Percentiles rank a stretch among this genome's conserved stretches.
phyloP scores from a whole-genome alignment of 169 alveolate species.

The Eimeria acervulina region DNA sequence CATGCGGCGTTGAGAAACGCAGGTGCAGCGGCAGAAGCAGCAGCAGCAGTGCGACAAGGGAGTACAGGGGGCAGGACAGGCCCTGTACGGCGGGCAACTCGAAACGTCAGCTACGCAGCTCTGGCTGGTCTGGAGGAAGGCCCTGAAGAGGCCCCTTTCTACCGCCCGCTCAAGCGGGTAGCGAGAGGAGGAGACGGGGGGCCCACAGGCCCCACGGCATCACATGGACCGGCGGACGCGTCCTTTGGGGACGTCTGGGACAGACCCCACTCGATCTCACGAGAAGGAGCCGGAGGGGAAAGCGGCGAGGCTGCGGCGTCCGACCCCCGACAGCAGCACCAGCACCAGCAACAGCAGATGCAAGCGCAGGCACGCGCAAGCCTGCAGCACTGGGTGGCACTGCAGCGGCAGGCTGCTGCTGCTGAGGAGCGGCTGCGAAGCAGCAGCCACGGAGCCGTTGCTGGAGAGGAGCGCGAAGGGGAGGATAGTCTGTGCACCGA shows the following conservation, averaged over 20 bases:
- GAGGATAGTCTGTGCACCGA: constrained; percentile 11
- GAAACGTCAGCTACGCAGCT: constrained; percentile 58
- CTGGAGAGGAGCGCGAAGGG: background rate
- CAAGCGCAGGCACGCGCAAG: background rate
- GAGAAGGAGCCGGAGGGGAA: constrained; percentile 19
- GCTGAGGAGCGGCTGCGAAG: constrained; percentile 17
- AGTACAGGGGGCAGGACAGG: constrained; percentile 45
- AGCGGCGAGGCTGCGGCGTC: background rate
- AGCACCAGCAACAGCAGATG: no score
- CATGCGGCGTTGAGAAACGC: background rate
- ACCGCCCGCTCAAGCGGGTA: constrained; percentile 35
- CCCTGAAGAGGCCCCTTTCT: constrained; percentile 11
- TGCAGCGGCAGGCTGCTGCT: constrained; percentile 63
- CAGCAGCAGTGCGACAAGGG: constrained; percentile 13
- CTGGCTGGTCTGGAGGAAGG: constrained; percentile 45
- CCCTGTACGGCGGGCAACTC: constrained; percentile 7
- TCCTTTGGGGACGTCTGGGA: background rate
- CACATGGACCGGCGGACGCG: background rate
- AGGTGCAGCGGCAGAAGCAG: background rate
- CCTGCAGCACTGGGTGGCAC: constrained; percentile 51
- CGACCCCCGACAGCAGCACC: background rate
- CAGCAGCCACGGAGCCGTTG: constrained; percentile 22
- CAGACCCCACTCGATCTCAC: background rate
- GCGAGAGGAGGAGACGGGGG: constrained; percentile 22
- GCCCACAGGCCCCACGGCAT: background rate